Evolutionary conservation across 1,139 yeast genomes (phyloP), one percentile per base, ranked within the genome.

Genomic region (Pneumocystis canis): DNA sequence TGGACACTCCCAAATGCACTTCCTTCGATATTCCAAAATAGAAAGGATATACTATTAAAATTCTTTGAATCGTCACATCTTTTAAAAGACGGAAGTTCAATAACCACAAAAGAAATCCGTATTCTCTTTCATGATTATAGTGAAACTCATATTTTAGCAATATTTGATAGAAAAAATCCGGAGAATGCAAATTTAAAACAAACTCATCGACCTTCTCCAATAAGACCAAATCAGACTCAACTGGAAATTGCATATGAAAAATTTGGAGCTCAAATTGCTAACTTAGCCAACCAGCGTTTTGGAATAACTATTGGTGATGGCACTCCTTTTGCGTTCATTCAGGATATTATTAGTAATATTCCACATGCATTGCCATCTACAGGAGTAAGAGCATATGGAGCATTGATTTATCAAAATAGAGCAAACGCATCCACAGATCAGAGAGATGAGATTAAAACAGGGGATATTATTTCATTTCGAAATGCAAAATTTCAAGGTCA

Each of bases 391-490:
- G 80, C 89, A 0, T 87, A 76, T 73, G 97, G 97, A 57, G 85
- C 82, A 0, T 77, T 84, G 1, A 78, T 90, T 60, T 88, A 86
- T 73, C 77, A 79, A 69, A 84, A 84, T 71, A 73, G 80, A 65
- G 82, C 81, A 69, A 82, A 82, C 69, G 78, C 81, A 61, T 83
- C 83, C 56, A 81, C 83, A 16, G 77, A 79, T 28, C 82, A 81
- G 67, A 69, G 76, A 39, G 92, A 84, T 63, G 87, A 83, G 59
- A 81, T 89, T 64, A 79, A 81, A 61, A 84, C 94, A 0, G 98
- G 98, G 64, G 97, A 92, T 72, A 78, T 92, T 20, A 75, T 89
- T 60, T 85, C 89, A 66, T 80, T 89, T 67, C 82, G 84, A 69
- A 82, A 83, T 65, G 96, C 89, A 9, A 80, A 80, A 66, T 89